phyloP scores from a whole-genome alignment of 1,139 yeast species.

The Nakaseomyces sp. region DNA sequence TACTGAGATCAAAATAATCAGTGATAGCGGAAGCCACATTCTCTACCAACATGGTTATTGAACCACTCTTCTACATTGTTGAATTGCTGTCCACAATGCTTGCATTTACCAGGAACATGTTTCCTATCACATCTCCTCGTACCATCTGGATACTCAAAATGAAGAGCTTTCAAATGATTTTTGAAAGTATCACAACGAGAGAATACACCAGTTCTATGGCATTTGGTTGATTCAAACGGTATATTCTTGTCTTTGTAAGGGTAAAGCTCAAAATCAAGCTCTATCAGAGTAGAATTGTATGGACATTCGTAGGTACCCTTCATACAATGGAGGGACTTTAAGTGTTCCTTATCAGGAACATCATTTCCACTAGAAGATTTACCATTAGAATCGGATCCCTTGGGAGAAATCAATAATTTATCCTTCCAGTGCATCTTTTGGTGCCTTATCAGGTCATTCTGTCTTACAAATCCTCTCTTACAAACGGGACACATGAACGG shows the following conservation, averaged over 20 bases:
- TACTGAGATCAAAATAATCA: too few species aligned
- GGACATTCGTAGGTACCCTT: conserved; percentile 43
- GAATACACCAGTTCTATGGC: conserved; percentile 77
- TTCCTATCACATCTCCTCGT: conserved; percentile 68
- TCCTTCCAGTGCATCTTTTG: conserved; percentile 73
- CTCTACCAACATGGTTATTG: conserved; percentile 55
- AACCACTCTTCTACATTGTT: conserved; percentile 73
- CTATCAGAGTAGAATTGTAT: conserved; percentile 27
- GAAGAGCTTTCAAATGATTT: conserved; percentile 80
- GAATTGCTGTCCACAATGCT: conserved; percentile 59
- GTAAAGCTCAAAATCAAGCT: conserved; percentile 22
- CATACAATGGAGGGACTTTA: conserved; percentile 22
- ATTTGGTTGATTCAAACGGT: conserved; percentile 27
- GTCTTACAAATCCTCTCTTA: conserved; percentile 74
- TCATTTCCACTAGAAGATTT: background rate
- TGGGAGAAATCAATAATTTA: conserved; percentile 30
- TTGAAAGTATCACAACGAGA: conserved; percentile 86
- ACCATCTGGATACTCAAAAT: conserved; percentile 78
- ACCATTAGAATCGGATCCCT: background rate
- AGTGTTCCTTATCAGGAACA: conserved; percentile 13
- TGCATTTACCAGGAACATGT: conserved; percentile 62
- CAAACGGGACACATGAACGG: conserved; percentile 73
- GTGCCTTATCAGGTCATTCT: conserved; percentile 76
- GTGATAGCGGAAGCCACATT: conserved; percentile 35
- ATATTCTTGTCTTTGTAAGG: conserved; percentile 17